Conservation (phyloP, 2,329 filamentous ascomycete genomes). For the Bipolaris bicolor region DNA sequence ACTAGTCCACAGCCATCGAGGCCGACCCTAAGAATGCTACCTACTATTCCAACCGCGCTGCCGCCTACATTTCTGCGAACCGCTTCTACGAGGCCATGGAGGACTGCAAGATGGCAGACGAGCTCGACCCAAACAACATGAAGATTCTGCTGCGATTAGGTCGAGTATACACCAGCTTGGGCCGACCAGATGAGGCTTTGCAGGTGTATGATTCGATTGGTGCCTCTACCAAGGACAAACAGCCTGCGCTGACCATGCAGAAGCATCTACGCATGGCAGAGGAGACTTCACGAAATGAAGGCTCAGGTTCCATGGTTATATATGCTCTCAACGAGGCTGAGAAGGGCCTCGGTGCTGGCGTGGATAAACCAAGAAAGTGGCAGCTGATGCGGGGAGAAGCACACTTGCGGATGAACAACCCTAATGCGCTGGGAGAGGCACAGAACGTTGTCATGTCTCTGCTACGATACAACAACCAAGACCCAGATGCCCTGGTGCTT, state of each 20-base stretch:
- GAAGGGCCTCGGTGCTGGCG: slow-evolving; percentile 74
- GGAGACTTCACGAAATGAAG: slow-evolving; percentile 74
- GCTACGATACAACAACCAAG: slow-evolving; percentile 83
- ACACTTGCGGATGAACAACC: slow-evolving; percentile 88
- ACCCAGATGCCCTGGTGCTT: slow-evolving; percentile 91
- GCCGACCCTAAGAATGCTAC: slow-evolving; percentile 84
- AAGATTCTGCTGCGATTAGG: slow-evolving; percentile 90
- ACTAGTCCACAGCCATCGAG: slow-evolving; percentile 72
- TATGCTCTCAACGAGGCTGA: slow-evolving; percentile 92
- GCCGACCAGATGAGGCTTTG: slow-evolving; percentile 84
- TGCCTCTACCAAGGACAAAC: slow-evolving; percentile 83
- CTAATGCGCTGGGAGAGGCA: slow-evolving; percentile 87
- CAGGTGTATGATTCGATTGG: slow-evolving; percentile 80
- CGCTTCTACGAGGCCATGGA: slow-evolving; percentile 81
- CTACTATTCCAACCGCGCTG: slow-evolving; percentile 93
- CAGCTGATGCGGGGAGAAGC: slow-evolving; percentile 90
- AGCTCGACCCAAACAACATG: slow-evolving; percentile 81
- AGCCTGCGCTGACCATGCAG: slow-evolving; percentile 82
- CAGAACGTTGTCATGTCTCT: slow-evolving; percentile 91
- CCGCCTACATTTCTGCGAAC: slow-evolving; percentile 88
- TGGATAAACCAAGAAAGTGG: slow-evolving; percentile 88
- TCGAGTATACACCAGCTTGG: slow-evolving; percentile 86
- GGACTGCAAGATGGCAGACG: slow-evolving; percentile 81
- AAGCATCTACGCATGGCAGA: slow-evolving; percentile 81
- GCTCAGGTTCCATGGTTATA: slow-evolving; percentile 86